Evolutionary conservation across 768 basidiomycete species (phyloP).

Genomic region (Pleurotus giganteus): DNA sequence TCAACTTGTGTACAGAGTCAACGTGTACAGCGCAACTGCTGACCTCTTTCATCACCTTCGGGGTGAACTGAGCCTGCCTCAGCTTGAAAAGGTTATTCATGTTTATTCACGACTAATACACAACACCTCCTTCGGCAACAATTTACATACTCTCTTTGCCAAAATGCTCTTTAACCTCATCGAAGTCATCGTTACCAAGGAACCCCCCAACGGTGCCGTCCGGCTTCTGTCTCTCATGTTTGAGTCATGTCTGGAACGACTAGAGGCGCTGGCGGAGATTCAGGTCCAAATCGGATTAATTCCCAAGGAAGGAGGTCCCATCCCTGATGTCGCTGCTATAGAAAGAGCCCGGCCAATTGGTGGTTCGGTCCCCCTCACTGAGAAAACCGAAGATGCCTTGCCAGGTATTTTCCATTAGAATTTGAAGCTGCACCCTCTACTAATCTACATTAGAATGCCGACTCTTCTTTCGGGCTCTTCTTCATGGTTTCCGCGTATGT

Average conservation of each 20-base stretch:
- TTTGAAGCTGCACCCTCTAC: background rate
- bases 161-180: constrained; percentile 91
- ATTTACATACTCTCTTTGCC: constrained; percentile 85
- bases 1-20: constrained; percentile 45
- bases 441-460: constrained; percentile 65
- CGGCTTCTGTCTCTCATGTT: constrained; percentile 74
- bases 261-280: constrained; percentile 75
- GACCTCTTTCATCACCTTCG: constrained; percentile 94
- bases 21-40: constrained; percentile 84
- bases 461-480: constrained; percentile 80
- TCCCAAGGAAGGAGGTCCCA: constrained; percentile 44
- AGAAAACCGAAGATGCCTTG: constrained; percentile 80
- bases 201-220: constrained; percentile 64
- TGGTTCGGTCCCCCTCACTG: constrained; percentile 71
- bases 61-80: constrained; percentile 71
- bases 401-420: constrained; percentile 52
- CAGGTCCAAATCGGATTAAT: constrained; percentile 51
- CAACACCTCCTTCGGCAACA: constrained; percentile 76
- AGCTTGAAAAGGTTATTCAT: constrained; percentile 75
- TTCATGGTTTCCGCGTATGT: constrained; percentile 84
- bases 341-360: constrained; percentile 87
- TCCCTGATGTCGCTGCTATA: constrained; percentile 58
- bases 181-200: constrained; percentile 79
- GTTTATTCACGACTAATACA: constrained; percentile 88
- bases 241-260: constrained; percentile 79